Base-by-base conservation (phyloP, 257 asterid genomes). In the Ajuga chamaepitys region DNA sequence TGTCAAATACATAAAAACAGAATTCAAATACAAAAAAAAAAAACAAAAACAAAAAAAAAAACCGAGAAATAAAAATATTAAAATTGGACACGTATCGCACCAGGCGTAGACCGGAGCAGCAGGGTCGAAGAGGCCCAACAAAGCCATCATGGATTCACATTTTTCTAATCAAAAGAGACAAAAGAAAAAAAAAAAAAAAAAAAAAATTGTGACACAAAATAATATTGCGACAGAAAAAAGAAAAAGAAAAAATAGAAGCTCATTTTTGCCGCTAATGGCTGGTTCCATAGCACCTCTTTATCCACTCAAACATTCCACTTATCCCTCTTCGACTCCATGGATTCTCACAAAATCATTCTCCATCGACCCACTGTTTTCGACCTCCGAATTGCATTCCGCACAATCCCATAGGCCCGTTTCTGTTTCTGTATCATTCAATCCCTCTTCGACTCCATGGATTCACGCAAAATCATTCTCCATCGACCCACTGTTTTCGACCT, bases 351-450 rank as follows among this genome's bases (percentile, higher is more conserved):
- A 68, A 77, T 60, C 78, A 5, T 55, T 24, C 60, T 63, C 55
- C 4, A 4, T 37, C 9, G 74, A 76, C 24, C 62, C 32, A 26
- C 37, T 42, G 0, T 21, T 56, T 54, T 40, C 75, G 2, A 65
- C 61, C 53, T 1, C 67, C 13, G 70, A 67, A 26, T 58, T n/a
- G 18, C 73, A n/a, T n/a, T n/a, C n/a, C n/a, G n/a, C n/a, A n/a
- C n/a, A 24, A n/a, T 46, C 21, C 17, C 80, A 66, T 22, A 70
- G 81, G 58, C 77, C 66, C 16, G 65, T 76, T 70, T 18, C 83
- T 40, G 80, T 65, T 38, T 66, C 81, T 1, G 94, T 89, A n/a
- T 78, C 94, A 6, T 87, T 80, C 71, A 83, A 90, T 82, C 95
- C 97, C 8, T 79, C 95, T 1, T n/a, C n/a, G n/a, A n/a, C 44